Percentiles rank a stretch among this genome's conserved stretches.
Conservation (phyloP, 2,329 filamentous ascomycete genomes). For the Passalora sequoiae region DNA sequence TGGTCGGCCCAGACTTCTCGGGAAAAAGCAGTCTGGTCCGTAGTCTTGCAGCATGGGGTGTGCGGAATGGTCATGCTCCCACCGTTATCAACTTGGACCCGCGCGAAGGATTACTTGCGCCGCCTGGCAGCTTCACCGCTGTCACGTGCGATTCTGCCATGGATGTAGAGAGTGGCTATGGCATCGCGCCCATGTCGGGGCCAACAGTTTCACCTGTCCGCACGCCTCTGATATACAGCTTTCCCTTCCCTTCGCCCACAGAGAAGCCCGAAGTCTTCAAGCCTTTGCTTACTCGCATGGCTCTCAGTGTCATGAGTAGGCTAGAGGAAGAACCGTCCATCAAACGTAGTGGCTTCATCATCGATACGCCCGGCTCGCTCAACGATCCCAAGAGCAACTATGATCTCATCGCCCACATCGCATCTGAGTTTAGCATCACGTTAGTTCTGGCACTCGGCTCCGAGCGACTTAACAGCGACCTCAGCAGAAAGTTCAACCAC, state of each 20-base stretch:
- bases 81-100: slow-evolving; percentile 80
- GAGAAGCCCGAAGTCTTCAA: slow-evolving; percentile 67
- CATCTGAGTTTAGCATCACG: slow-evolving; percentile 64
- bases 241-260: slow-evolving; percentile 67
- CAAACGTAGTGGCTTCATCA: slow-evolving; percentile 69
- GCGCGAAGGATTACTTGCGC: slow-evolving; percentile 55
- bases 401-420: slow-evolving; percentile 75
- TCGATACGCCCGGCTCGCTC: slow-evolving; percentile 73
- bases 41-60: slow-evolving; percentile 70
- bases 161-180: slow-evolving; percentile 79
- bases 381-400: slow-evolving; percentile 61
- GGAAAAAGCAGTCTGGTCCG: slow-evolving; percentile 57
- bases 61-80: slow-evolving; percentile 74
- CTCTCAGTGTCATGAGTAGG: slow-evolving; percentile 70
- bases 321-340: slow-evolving; percentile 69
- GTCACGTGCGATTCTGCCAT: slow-evolving; percentile 82
- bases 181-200: slow-evolving; percentile 82
- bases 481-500: slow-evolving; percentile 61
- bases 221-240: slow-evolving; percentile 85
- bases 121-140: slow-evolving; percentile 73
- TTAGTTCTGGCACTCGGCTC: slow-evolving; percentile 78
- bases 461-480: slow-evolving; percentile 67
- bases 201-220: slow-evolving; percentile 86
- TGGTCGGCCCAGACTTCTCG: slow-evolving; percentile 70
- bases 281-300: slow-evolving; percentile 68